Evolutionary conservation across 2,329 filamentous ascomycete species (phyloP).

Genomic region (Ophiobolus disseminans): DNA sequence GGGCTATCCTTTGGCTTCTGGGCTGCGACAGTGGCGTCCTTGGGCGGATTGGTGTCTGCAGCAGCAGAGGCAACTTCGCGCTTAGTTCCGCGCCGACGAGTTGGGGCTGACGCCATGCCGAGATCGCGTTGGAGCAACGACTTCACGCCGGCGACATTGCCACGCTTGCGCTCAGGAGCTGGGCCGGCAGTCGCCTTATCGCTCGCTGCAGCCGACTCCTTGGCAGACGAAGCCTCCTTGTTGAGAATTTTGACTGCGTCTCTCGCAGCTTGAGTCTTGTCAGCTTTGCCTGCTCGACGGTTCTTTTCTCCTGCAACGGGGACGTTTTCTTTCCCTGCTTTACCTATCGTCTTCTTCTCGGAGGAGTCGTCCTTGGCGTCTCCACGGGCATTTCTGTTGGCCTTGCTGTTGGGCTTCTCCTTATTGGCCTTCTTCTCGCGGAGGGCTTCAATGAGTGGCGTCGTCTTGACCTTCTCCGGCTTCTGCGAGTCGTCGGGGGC

Average conservation of each 20-base stretch:
- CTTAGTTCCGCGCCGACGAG: slow-evolving; percentile 51
- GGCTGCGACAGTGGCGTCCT: slow-evolving; percentile 34
- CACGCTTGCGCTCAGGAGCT: slow-evolving; percentile 59
- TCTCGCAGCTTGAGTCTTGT: slow-evolving; percentile 70
- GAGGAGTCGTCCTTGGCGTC: slow-evolving; percentile 69
- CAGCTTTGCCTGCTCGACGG: slow-evolving; percentile 49
- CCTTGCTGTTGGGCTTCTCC: slow-evolving; percentile 61
- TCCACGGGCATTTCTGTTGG: slow-evolving; percentile 63
- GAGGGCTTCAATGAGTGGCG: slow-evolving; percentile 87
- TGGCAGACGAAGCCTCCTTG: slow-evolving; percentile 52
- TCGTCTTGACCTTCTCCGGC: slow-evolving; percentile 74
- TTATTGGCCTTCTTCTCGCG: slow-evolving; percentile 89
- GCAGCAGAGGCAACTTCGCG: slow-evolving; percentile 38
- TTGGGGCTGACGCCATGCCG: slow-evolving; percentile 58
- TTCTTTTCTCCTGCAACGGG: slow-evolving; percentile 46
- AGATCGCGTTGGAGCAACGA: slow-evolving; percentile 69
- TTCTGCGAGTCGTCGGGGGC: slow-evolving; percentile 60
- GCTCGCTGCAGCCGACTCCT: slow-evolving; percentile 31
- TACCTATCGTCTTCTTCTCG: slow-evolving; percentile 47
- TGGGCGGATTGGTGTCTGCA: slow-evolving; percentile 29
- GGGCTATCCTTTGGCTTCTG: slow-evolving; percentile 40
- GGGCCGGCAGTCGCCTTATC: slow-evolving; percentile 51
- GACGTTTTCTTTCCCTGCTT: slow-evolving; percentile 43
- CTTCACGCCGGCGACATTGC: slow-evolving; percentile 60
- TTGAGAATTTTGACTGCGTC: slow-evolving; percentile 67